These are phyloP conservation scores for Coffea canephora DNA, from an alignment of 257 asterid species.

Conservation along the genomic window DNA sequence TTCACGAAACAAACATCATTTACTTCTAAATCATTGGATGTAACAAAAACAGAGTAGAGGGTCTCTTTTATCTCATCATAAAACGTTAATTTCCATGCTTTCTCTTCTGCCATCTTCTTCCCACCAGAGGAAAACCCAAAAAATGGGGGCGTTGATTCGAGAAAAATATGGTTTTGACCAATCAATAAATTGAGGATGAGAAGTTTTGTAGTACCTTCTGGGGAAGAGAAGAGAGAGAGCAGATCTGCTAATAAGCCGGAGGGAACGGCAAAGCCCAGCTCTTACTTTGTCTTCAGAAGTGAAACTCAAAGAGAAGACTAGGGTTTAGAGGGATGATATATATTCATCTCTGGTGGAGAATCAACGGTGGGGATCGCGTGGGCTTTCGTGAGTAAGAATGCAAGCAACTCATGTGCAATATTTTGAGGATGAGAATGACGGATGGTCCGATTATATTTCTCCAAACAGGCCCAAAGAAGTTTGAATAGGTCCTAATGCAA, in stretches of 20 bases:
- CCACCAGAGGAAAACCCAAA: neutral
- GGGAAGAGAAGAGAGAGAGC: neutral
- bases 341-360: neutral
- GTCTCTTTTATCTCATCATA: neutral
- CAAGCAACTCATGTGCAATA: too few species aligned
- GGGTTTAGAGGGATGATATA: neutral
- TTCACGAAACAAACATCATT: neutral
- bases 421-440: too few species aligned
- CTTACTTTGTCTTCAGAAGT: neutral
- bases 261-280: neutral
- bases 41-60: neutral
- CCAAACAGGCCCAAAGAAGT: too few species aligned
- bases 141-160: neutral
- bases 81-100: neutral
- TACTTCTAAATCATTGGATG: neutral
- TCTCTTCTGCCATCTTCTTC: too few species aligned
- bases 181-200: neutral
- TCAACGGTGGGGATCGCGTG: neutral
- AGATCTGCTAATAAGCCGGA: neutral
- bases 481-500: too few species aligned
- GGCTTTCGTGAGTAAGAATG: neutral
- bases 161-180: neutral
- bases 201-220: conserved; percentile 2
- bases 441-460: too few species aligned
- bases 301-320: neutral